phyloP scores from a whole-genome alignment of 345 rosid species.

The sweet orange (Citrus sinensis) region DVS_A1.0 CM039163.1:27401001-27401500 shows the following conservation, averaged over 20 bases:
- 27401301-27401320: too few relatives aligned
- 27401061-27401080: not conserved
- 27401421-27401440: too few relatives aligned
- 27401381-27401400: too few relatives aligned
- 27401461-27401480: too few relatives aligned
- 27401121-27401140: constrained; percentile 10
- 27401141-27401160: not conserved
- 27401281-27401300: not conserved
- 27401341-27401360: too few relatives aligned
- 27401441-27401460: too few relatives aligned
- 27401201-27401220: not conserved
- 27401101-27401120: not conserved
- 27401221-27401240: not conserved
- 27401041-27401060: not conserved
- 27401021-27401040: not conserved
- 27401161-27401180: not conserved
- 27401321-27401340: too few relatives aligned
- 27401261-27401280: not conserved
- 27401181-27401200: not conserved
- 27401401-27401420: too few relatives aligned
- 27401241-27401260: not conserved
- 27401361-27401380: too few relatives aligned
- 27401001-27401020: not conserved
- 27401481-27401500: too few relatives aligned
- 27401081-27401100: not conserved